Conservation (phyloP, 1,284 basidiomycete species). For the Ganoderma lucidum region DNA sequence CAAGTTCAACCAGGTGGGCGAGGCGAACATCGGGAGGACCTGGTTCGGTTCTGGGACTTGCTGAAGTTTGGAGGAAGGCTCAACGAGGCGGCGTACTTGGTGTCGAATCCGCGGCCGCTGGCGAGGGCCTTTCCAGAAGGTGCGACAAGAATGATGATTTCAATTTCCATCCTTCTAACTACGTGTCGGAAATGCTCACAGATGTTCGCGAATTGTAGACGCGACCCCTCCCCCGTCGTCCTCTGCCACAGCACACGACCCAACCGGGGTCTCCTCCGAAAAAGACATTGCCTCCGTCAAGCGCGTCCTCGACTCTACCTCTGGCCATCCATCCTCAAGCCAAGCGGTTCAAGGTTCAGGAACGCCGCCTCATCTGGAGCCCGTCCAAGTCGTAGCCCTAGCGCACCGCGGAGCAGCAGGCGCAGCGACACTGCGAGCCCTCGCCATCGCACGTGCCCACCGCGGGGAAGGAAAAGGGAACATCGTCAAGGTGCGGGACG, state of each 20-base stretch:
- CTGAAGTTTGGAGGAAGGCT: conserved; percentile 67
- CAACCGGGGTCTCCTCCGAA: conserved; percentile 26
- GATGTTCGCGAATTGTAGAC: background rate
- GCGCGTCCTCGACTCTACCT: conserved; percentile 67
- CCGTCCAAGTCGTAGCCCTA: conserved; percentile 57
- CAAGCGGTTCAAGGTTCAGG: conserved; percentile 65
- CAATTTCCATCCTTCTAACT: background rate
- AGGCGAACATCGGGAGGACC: conserved; percentile 82
- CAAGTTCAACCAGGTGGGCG: conserved; percentile 69
- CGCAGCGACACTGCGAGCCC: conserved; percentile 16
- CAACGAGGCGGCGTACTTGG: conserved; percentile 64
- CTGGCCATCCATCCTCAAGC: conserved; percentile 70
- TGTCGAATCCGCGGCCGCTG: conserved; percentile 64
- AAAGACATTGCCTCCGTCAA: conserved; percentile 60
- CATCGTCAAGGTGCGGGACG: background rate
- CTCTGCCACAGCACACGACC: conserved; percentile 8
- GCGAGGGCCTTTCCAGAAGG: conserved; percentile 45
- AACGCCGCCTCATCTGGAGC: conserved; percentile 62
- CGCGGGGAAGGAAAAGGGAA: background rate
- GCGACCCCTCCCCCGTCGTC: conserved; percentile 23
- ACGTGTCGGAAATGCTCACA: background rate
- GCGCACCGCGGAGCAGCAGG: conserved; percentile 19
- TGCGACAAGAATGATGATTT: conserved; percentile 12
- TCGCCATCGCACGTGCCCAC: conserved; percentile 16
- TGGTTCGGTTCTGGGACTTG: conserved; percentile 78